These are phyloP conservation scores for Rhizoctonia solani DNA, from an alignment of 1,284 basidiomycete species.

Conservation along the genomic window DNA sequence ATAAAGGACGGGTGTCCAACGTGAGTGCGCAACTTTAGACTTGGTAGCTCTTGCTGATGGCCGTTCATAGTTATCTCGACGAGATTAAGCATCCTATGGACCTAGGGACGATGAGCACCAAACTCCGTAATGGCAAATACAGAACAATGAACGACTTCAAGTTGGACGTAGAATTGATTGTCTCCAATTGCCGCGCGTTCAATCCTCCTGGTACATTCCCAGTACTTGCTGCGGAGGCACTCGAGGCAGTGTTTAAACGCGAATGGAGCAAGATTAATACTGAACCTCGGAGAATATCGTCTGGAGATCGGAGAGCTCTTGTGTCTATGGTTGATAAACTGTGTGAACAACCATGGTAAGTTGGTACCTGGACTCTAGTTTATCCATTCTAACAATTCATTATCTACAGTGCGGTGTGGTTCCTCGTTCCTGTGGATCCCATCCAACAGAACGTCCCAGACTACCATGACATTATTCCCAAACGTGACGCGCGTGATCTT, in stretches of 20 bases:
- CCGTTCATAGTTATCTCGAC: constrained; percentile 73
- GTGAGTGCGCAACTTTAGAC: constrained; percentile 52
- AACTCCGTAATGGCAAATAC: constrained; percentile 72
- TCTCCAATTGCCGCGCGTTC: constrained; percentile 87
- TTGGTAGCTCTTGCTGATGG: constrained; percentile 2
- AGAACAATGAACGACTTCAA: constrained; percentile 79
- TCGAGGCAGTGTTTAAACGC: constrained; percentile 77
- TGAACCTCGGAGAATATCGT: constrained; percentile 63
- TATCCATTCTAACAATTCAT: constrained; percentile 26
- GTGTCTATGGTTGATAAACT: constrained; percentile 73
- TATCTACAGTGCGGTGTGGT: constrained; percentile 65
- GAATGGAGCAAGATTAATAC: constrained; percentile 86
- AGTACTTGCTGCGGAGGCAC: constrained; percentile 66
- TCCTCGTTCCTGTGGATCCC: constrained; percentile 85
- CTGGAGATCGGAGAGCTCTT: constrained; percentile 81
- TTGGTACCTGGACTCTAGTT: constrained; percentile 38
- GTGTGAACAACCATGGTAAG: constrained; percentile 72
- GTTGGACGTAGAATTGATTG: constrained; percentile 81
- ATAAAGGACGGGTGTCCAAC: constrained; percentile 81
- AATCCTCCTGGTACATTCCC: constrained; percentile 84
- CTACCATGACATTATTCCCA: constrained; percentile 80
- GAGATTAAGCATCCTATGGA: constrained; percentile 97
- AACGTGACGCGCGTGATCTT: constrained; percentile 87
- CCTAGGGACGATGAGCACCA: constrained; percentile 79
- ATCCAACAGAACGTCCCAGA: constrained; percentile 76